Evolutionary conservation across 768 basidiomycete species (phyloP).

Genomic region (Rhodosporidiobolus sp.): DNA sequence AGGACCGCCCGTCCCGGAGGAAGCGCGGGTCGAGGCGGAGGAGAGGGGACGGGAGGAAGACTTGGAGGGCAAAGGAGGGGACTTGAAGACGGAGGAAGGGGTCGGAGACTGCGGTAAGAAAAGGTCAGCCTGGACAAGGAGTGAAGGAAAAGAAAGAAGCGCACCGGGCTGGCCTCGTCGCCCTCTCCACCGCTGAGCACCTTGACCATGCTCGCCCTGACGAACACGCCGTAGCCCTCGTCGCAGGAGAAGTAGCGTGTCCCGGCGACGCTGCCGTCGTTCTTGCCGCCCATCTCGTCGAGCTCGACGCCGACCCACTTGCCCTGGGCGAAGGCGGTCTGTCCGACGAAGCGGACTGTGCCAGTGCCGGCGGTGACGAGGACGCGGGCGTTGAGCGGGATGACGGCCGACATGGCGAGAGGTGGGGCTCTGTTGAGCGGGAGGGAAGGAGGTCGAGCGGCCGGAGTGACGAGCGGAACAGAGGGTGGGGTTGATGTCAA

Average conservation of each 20-base stretch:
- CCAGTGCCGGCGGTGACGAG: slow-evolving; percentile 77
- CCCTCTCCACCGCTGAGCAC: background rate
- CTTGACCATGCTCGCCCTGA: slow-evolving; percentile 79
- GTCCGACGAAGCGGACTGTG: slow-evolving; percentile 76
- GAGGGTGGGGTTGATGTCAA: too few species aligned
- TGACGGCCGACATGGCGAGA: slow-evolving; percentile 16
- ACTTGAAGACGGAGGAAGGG: slow-evolving; percentile 49
- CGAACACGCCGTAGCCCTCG: slow-evolving; percentile 77
- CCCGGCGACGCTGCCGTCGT: slow-evolving; percentile 73
- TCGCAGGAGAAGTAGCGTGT: slow-evolving; percentile 74
- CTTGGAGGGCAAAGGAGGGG: slow-evolving; percentile 5
- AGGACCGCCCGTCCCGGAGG: background rate
- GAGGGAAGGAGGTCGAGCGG: too few species aligned
- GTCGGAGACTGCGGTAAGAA: background rate
- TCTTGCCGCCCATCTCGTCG: slow-evolving; percentile 80
- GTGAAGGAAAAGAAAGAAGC: background rate
- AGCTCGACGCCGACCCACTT: slow-evolving; percentile 98
- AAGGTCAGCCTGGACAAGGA: background rate
- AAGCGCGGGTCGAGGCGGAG: background rate
- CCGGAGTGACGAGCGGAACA: too few species aligned
- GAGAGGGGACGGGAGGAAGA: slow-evolving; percentile 43
- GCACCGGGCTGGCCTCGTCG: background rate
- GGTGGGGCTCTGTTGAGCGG: too few species aligned
- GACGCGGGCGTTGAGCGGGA: slow-evolving; percentile 68
- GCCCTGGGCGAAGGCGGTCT: slow-evolving; percentile 77